Percentiles rank a stretch among this genome's conserved stretches.
phyloP scores from a whole-genome alignment of 2,329 filamentous ascomycete genomes.

The Aciculosporium take region DNA sequence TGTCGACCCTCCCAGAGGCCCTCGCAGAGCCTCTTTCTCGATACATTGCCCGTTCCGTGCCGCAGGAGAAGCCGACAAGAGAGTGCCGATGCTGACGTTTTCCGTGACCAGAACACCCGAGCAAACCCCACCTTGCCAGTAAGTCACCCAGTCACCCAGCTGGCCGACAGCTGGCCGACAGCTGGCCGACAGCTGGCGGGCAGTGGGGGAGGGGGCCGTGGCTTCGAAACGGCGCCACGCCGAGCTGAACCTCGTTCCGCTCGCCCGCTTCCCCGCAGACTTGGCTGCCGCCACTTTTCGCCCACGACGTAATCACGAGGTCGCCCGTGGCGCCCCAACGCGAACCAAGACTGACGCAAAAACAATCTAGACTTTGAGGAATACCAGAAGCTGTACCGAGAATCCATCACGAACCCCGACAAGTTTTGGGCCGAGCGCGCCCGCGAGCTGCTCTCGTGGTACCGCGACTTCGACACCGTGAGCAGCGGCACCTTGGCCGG shows the following conservation, averaged over 20 bases:
- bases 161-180: not conserved
- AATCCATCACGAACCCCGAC: constrained; percentile 81
- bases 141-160: constrained; percentile 20
- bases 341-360: not conserved
- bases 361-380: constrained; percentile 44
- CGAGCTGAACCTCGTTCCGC: constrained; percentile 4
- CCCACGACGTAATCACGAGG: not conserved
- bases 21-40: no score
- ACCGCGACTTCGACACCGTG: constrained; percentile 82
- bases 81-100: constrained; percentile 11
- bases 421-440: constrained; percentile 83
- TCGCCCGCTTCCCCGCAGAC: constrained; percentile 3
- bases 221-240: not conserved
- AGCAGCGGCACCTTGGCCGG: constrained; percentile 58
- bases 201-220: not conserved
- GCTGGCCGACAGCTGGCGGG: not conserved
- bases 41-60: not conserved
- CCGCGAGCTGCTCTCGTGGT: constrained; percentile 81
- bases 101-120: constrained; percentile 45
- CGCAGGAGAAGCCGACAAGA: not conserved
- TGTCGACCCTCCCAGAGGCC: no score
- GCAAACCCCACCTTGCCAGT: constrained; percentile 53
- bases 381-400: constrained; percentile 54
- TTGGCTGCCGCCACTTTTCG: no score
- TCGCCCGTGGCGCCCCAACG: not conserved